Percentiles rank a stretch among this genome's conserved stretches.
These are phyloP conservation scores for Candida rishiriensis DNA, from an alignment of 805 yeast species.

Conservation along the genomic window DNA sequence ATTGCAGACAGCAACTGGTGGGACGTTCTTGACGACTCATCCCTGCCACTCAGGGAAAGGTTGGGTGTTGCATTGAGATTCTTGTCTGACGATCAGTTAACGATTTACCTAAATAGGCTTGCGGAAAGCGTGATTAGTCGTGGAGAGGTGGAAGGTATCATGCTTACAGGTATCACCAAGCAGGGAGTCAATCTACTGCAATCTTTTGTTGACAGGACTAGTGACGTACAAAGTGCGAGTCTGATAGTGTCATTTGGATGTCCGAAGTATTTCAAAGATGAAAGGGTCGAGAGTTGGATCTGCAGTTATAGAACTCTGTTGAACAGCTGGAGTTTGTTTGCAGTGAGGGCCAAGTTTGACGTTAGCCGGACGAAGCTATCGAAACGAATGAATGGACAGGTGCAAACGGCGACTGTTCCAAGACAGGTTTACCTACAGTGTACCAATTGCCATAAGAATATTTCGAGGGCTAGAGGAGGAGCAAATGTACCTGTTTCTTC, in stretches of 20 bases:
- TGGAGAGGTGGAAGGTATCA: conserved; percentile 90
- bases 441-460: conserved; percentile 71
- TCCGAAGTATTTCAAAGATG: conserved; percentile 76
- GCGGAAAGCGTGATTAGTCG: conserved; percentile 64
- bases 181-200: conserved; percentile 77
- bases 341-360: conserved; percentile 80
- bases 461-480: conserved; percentile 34
- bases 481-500: background rate
- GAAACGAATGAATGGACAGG: conserved; percentile 42
- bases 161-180: conserved; percentile 89
- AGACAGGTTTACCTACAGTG: conserved; percentile 82
- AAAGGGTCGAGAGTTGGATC: conserved; percentile 74
- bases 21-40: conserved; percentile 87
- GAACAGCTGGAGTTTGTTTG: conserved; percentile 77
- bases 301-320: conserved; percentile 61
- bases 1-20: conserved; percentile 95
- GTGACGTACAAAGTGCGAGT: conserved; percentile 91
- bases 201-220: conserved; percentile 79
- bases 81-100: conserved; percentile 72
- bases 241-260: conserved; percentile 74
- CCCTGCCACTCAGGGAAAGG: conserved; percentile 82
- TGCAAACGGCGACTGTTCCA: conserved; percentile 49
- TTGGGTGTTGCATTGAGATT: conserved; percentile 88
- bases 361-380: conserved; percentile 69
- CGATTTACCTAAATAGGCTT: conserved; percentile 63